Conservation (phyloP, 2,329 filamentous ascomycete genomes). For the Coccinonectria pachysandricola region DNA sequence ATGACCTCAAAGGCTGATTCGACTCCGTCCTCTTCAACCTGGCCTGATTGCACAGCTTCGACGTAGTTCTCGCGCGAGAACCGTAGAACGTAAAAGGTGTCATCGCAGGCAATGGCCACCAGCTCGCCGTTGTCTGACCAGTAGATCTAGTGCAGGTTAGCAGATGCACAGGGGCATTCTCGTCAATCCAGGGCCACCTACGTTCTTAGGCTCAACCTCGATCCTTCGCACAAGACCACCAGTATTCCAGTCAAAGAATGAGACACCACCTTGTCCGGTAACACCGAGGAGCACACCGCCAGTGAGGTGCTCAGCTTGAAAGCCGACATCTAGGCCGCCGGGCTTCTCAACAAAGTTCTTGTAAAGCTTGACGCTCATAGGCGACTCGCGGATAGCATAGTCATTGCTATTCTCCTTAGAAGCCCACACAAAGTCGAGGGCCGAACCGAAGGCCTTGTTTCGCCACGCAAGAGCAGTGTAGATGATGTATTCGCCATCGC, state of each 20-base stretch:
- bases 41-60: conserved; percentile 69
- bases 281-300: conserved; percentile 88
- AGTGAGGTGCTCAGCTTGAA: conserved; percentile 83
- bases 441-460: conserved; percentile 94
- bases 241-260: conserved; percentile 92
- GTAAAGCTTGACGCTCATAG: conserved; percentile 92
- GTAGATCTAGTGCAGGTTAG: conserved; percentile 53
- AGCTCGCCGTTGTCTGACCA: conserved; percentile 97
- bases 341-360: conserved; percentile 93
- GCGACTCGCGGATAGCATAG: conserved; percentile 90
- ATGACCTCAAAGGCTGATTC: conserved; percentile 95
- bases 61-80: conserved; percentile 85
- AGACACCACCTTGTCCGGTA: conserved; percentile 87
- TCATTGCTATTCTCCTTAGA: conserved; percentile 97
- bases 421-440: conserved; percentile 93
- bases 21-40: conserved; percentile 82
- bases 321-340: conserved; percentile 84
- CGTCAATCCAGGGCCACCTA: conserved; percentile 8
- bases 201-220: conserved; percentile 58
- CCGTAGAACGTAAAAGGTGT: conserved; percentile 87
- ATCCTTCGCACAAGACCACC: conserved; percentile 85
- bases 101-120: conserved; percentile 85
- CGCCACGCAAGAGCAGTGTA: conserved; percentile 94
- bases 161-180: not conserved
- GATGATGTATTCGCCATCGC: conserved; percentile 97